phyloP scores from a whole-genome alignment of 2,329 filamentous ascomycete species.

The Fusarium solani-melongenae region DNA sequence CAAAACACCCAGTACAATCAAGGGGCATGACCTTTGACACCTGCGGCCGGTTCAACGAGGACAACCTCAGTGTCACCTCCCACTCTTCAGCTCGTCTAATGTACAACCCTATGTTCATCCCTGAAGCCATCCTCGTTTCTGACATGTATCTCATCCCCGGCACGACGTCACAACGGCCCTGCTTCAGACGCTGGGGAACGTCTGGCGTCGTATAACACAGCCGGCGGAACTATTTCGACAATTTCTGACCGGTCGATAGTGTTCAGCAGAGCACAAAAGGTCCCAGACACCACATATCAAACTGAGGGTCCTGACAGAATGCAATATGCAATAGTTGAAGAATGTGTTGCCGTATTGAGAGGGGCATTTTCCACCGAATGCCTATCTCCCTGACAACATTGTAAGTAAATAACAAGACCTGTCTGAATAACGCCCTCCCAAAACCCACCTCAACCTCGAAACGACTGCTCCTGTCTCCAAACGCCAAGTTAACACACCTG shows the following conservation, averaged over 20 bases:
- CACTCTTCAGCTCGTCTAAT: neutral
- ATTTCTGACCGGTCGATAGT: neutral
- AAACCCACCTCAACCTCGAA: neutral
- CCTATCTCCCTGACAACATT: neutral
- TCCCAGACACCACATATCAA: neutral
- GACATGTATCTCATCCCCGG: neutral
- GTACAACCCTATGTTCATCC: neutral
- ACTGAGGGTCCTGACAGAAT: neutral
- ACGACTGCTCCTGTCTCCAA: neutral
- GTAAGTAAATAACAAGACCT: neutral
- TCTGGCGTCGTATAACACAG: neutral
- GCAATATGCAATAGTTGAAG: neutral
- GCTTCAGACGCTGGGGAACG: neutral
- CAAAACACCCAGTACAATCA: neutral
- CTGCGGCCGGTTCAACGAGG: neutral
- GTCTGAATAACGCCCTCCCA: neutral
- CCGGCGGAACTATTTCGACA: neutral
- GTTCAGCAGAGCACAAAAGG: neutral
- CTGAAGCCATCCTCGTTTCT: neutral
- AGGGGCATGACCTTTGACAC: neutral
- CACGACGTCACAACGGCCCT: conserved; percentile 11
- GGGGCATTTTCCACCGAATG: neutral
- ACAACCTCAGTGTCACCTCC: neutral
- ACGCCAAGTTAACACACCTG: neutral
- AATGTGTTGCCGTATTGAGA: neutral